Evolutionary conservation across 225 moss, liverwort and hornwort genomes (phyloP).

Genomic region (Thuidium tamariscinum): DNA sequence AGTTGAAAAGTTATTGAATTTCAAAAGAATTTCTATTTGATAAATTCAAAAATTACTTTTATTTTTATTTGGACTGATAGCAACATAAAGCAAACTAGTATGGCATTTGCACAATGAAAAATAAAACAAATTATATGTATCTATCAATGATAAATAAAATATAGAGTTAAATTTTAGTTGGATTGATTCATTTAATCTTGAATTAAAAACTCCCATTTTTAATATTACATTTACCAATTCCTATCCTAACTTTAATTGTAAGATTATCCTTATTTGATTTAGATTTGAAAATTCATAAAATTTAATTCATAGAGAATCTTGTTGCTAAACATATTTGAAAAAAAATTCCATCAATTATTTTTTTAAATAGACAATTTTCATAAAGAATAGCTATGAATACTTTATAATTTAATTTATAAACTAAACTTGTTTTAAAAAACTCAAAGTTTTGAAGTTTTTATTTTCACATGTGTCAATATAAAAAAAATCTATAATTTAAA

Average conservation of each 20-base stretch:
- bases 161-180: neutral
- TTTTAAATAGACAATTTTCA: neutral
- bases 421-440: too few species aligned
- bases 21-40: too few species aligned
- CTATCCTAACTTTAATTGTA: neutral
- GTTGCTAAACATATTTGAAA: neutral
- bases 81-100: too few species aligned
- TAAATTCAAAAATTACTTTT: too few species aligned
- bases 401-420: neutral
- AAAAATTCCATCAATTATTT: neutral
- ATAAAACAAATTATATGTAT: neutral
- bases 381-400: fast-evolving
- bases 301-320: neutral
- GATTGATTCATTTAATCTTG: neutral
- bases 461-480: neutral
- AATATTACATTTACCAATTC: neutral
- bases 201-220: neutral
- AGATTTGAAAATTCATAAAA: neutral
- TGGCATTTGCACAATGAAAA: neutral
- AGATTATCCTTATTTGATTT: neutral
- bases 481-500: neutral
- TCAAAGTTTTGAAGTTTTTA: too few species aligned
- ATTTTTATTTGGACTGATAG: too few species aligned
- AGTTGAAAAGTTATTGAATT: too few species aligned
- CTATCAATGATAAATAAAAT: neutral